These are phyloP conservation scores for Colletotrichum plurivorum DNA, from an alignment of 2,329 filamentous ascomycete genomes.

Conservation along the genomic window DNA sequence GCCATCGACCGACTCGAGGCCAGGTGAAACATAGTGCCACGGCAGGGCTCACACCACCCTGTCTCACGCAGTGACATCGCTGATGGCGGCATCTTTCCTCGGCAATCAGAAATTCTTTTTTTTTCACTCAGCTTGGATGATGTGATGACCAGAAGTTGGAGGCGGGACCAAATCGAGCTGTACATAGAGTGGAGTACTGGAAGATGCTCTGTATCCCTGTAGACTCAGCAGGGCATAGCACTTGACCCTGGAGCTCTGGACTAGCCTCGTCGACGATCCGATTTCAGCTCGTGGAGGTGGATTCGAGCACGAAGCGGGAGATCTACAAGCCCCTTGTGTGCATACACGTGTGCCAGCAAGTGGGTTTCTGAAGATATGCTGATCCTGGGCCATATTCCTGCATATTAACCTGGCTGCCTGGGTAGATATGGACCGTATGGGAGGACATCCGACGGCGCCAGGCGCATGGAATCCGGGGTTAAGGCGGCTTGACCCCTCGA, in stretches of 20 bases:
- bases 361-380: neutral
- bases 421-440: neutral
- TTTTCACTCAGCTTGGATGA: neutral
- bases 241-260: neutral
- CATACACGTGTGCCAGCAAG: constrained; percentile 4
- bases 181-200: too few species aligned
- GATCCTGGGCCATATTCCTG: constrained; percentile 5
- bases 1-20: constrained; percentile 21
- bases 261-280: neutral
- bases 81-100: neutral
- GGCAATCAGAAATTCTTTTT: neutral
- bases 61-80: neutral
- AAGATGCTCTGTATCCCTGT: neutral
- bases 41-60: constrained; percentile 5
- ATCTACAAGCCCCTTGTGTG: constrained; percentile 19
- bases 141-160: neutral
- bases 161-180: neutral
- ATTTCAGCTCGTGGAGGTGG: constrained; percentile 14
- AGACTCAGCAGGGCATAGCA: too few species aligned
- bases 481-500: constrained; percentile 10
- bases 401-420: neutral
- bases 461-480: constrained; percentile 21
- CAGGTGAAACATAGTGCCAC: constrained; percentile 22
- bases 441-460: constrained; percentile 11
- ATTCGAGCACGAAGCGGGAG: constrained; percentile 10